A percentile compares a stretch with the other conserved stretches of the same genome.
phyloP scores from a whole-genome alignment of 2,329 filamentous ascomycete species.

The Penicillium griseofulvum region DNA sequence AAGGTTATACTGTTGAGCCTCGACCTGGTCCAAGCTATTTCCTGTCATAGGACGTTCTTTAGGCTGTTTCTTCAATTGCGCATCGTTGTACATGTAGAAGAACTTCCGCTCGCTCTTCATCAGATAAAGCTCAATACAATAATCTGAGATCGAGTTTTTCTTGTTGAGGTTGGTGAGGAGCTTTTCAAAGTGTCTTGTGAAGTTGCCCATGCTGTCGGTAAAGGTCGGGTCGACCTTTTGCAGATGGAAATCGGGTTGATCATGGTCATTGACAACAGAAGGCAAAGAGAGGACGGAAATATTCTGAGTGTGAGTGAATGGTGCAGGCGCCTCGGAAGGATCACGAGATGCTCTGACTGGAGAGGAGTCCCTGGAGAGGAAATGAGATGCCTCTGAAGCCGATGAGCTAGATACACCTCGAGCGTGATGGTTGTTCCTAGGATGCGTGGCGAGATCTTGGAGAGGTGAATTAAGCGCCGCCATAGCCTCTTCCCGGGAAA shows the following conservation, averaged over 20 bases:
- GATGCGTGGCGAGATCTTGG: background rate
- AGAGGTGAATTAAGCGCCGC: conserved; percentile 1
- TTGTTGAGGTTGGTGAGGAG: conserved; percentile 55
- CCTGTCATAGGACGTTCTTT: conserved; percentile 37
- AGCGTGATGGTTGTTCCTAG: background rate
- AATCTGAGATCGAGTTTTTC: conserved; percentile 55
- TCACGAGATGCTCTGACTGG: conserved; percentile 34
- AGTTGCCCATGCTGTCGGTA: conserved; percentile 62
- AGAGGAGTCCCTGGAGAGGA: conserved; percentile 41
- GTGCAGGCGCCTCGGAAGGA: background rate
- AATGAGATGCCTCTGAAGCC: conserved; percentile 3
- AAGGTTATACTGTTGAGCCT: conserved; percentile 31
- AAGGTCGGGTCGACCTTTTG: conserved; percentile 68
- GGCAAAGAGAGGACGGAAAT: conserved; percentile 55
- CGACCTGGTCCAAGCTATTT: conserved; percentile 39
- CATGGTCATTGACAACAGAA: conserved; percentile 53
- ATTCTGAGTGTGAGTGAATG: conserved; percentile 27
- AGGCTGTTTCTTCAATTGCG: conserved; percentile 52
- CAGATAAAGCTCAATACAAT: conserved; percentile 65
- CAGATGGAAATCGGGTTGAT: conserved; percentile 60
- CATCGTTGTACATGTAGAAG: conserved; percentile 59
- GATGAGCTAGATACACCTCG: conserved; percentile 5
- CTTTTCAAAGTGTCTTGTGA: conserved; percentile 58
- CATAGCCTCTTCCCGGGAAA: conserved; percentile 1
- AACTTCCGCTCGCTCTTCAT: conserved; percentile 65